Evolutionary conservation across 73 alveolate species (phyloP), one percentile per base, ranked within the genome.

Genomic region (Paramecium caudatum): DNA sequence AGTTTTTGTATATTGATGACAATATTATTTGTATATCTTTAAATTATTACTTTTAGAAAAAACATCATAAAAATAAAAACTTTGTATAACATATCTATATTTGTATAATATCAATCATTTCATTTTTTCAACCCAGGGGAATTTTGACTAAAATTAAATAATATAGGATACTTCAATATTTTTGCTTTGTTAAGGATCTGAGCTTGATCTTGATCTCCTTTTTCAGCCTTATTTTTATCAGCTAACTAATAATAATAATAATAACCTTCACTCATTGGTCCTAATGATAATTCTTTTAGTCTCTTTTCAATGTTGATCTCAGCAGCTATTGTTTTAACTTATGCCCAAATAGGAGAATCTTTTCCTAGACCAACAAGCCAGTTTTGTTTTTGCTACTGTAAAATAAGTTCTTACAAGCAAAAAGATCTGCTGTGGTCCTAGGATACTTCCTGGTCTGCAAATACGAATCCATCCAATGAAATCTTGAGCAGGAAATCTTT

Each of bases 371-470:
- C 21, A 1, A 74, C 41, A 13, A 74, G 37, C 88, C 88, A 74
- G 43, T 74, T 74, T 74, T 74, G 12, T 74, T 90, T 46, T 50
- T 50, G 45, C 90, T 93, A 68, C 78, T 13, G 1, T 21, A 65
- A 36, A 82, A 41, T 15, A 10, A 10, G 10, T 2, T 21, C 16
- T 48, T 91, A 91, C 97, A 32, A 61, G 15, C 19, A 94, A 90
- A 80, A 94, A 95, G 21, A 93, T 92, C 61, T 95, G 95, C 74
- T 95, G 93, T 1, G 98, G 98, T 33, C 98, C 98, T 36, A 95
- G 92, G 12, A 95, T 93, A 55, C 97, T 92, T 19, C 98, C 98
- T 10, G 98, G 98, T 91, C 98, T 94, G 23, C 94, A 85, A 47
- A 95, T 91, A 47, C 97, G 83, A n/a, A 94, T 93, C 91, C 93